These are phyloP conservation scores for Rhodotorula sp. DNA, from an alignment of 1,284 basidiomycete species.

Conservation along the genomic window DNA sequence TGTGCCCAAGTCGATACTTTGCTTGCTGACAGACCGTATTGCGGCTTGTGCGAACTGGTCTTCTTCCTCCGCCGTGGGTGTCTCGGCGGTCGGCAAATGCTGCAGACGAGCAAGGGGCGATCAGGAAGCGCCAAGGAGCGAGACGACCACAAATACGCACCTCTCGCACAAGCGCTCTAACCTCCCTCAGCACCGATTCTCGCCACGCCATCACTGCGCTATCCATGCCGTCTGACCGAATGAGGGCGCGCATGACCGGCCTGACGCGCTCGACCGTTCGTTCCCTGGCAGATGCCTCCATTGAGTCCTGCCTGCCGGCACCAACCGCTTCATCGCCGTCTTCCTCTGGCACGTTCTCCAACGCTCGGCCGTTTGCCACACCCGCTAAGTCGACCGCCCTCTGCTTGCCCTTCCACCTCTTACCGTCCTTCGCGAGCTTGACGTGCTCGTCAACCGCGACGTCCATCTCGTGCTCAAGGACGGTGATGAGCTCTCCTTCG, in stretches of 20 bases:
- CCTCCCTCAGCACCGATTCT: constrained; percentile 66
- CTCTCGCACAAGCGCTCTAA: constrained; percentile 61
- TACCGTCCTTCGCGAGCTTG: neutral
- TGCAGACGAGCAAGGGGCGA: neutral
- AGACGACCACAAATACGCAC: constrained; percentile 37
- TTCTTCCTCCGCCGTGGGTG: constrained; percentile 29
- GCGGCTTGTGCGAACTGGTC: constrained; percentile 33
- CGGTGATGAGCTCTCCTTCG: constrained; percentile 70
- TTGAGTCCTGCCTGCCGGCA: neutral
- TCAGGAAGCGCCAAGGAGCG: neutral
- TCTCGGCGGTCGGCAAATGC: constrained; percentile 29
- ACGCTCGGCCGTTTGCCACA: neutral
- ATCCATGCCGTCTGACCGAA: constrained; percentile 70
- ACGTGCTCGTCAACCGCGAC: constrained; percentile 23
- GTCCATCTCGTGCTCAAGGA: constrained; percentile 67
- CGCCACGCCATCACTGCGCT: constrained; percentile 72
- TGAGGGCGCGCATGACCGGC: constrained; percentile 71
- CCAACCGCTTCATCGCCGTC: constrained; percentile 43
- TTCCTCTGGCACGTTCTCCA: constrained; percentile 4
- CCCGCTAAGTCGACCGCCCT: neutral
- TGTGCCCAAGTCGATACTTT: constrained; percentile 30
- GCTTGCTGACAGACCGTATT: constrained; percentile 26
- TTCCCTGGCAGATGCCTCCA: constrained; percentile 29
- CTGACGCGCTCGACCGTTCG: constrained; percentile 49
- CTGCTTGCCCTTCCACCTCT: constrained; percentile 7